Percentiles rank a stretch among this genome's conserved stretches.
These are phyloP conservation scores for Coccomyxa sp. DNA, from an alignment of 139 green algal genomes.

Conservation along the genomic window DNA sequence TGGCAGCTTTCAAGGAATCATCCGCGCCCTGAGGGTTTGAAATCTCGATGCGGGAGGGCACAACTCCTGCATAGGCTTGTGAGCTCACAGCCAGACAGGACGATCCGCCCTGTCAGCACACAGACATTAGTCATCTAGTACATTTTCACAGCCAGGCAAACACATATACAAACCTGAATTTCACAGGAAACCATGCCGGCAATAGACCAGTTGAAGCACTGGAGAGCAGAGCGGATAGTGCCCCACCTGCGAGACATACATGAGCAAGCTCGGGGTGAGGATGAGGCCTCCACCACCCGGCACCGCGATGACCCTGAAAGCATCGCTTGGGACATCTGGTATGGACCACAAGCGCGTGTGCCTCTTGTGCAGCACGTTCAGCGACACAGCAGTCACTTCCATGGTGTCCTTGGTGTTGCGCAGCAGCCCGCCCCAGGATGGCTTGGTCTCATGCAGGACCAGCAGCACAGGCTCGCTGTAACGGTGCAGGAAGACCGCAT, in stretches of 20 bases:
- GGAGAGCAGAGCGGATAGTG: not conserved
- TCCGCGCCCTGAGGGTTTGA: constrained; percentile 36
- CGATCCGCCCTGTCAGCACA: constrained; percentile 36
- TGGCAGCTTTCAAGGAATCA: constrained; percentile 12
- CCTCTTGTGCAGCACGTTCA: constrained; percentile 67
- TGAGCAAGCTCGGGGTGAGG: constrained; percentile 66
- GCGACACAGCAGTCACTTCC: constrained; percentile 65
- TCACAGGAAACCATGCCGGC: not conserved
- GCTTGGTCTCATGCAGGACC: constrained; percentile 76
- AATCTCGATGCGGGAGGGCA: constrained; percentile 4
- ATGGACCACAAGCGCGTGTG: constrained; percentile 76
- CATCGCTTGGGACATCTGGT: constrained; percentile 64
- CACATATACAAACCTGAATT: not conserved
- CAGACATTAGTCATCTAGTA: not conserved
- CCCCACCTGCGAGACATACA: constrained; percentile 71
- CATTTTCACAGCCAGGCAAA: not conserved
- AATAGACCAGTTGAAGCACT: not conserved
- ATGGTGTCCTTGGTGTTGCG: constrained; percentile 69
- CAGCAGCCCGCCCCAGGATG: constrained; percentile 74
- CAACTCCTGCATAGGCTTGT: constrained; percentile 32
- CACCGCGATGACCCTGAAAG: constrained; percentile 59
- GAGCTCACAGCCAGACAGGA: constrained; percentile 47
- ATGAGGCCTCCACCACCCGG: constrained; percentile 76
- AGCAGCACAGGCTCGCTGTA: constrained; percentile 87
- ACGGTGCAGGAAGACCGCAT: constrained; percentile 80